A percentile compares a stretch with the other conserved stretches of the same genome.
Conservation (phyloP, 2,329 filamentous ascomycete genomes). For the Tolypocladium ovalisporum region DNA sequence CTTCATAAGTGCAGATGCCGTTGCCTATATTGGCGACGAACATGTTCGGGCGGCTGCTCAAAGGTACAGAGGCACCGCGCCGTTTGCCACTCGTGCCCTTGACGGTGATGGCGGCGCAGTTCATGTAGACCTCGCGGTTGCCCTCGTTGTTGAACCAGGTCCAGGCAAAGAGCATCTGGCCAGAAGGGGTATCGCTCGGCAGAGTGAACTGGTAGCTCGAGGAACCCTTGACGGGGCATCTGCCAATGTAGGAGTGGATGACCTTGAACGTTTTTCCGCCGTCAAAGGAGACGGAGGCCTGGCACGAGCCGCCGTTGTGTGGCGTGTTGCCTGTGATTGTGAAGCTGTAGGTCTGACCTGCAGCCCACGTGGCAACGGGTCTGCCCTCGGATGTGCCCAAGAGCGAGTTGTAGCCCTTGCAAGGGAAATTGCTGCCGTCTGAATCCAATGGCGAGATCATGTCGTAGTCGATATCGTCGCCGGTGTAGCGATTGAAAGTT, state of each 20-base stretch:
- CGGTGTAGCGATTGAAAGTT: constrained; percentile 37
- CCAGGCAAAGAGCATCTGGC: constrained; percentile 61
- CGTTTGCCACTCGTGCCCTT: constrained; percentile 24
- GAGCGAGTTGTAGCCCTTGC: constrained; percentile 52
- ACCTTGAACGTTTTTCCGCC: constrained; percentile 60
- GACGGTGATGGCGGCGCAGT: constrained; percentile 64
- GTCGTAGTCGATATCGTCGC: constrained; percentile 50
- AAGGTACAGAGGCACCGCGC: constrained; percentile 17
- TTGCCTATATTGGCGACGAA: constrained; percentile 61
- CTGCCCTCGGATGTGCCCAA: constrained; percentile 37
- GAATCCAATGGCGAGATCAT: constrained; percentile 56
- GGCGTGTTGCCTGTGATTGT: constrained; percentile 49
- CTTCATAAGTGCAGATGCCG: constrained; percentile 46
- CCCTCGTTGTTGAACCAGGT: constrained; percentile 67
- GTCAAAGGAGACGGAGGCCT: constrained; percentile 66
- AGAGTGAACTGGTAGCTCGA: constrained; percentile 54
- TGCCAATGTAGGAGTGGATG: constrained; percentile 45
- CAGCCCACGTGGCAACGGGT: constrained; percentile 48
- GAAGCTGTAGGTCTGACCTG: constrained; percentile 53
- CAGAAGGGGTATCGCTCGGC: constrained; percentile 47
- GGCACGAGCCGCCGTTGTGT: constrained; percentile 66
- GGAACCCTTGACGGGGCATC: constrained; percentile 34
- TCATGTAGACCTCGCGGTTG: constrained; percentile 82
- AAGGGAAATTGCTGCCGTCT: constrained; percentile 59
- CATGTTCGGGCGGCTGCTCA: constrained; percentile 51